These are phyloP conservation scores for Fragilaria crotonensis DNA, from an alignment of 108 stramenopile genomes.

Conservation along the genomic window DNA sequence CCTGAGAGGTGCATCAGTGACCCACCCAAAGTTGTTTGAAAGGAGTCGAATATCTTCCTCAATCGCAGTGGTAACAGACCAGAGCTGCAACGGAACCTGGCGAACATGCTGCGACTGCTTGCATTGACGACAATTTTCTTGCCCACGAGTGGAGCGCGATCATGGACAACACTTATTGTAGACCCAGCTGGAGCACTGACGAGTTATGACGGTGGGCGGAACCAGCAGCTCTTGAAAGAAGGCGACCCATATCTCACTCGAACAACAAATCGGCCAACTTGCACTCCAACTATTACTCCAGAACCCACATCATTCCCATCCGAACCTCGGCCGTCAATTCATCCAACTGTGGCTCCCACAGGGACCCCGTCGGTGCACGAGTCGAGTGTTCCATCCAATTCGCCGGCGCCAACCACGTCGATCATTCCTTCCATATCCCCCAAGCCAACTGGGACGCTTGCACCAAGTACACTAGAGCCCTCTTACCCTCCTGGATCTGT, in stretches of 20 bases:
- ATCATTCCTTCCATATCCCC: not conserved
- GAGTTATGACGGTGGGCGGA: not conserved
- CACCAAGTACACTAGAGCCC: not conserved
- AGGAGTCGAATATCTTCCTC: too few species aligned
- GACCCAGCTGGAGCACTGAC: not conserved
- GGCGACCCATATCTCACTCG: not conserved
- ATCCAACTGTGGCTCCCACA: not conserved
- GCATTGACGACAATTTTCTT: too few species aligned
- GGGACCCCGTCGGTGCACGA: not conserved
- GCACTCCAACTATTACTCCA: not conserved
- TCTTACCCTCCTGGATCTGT: not conserved
- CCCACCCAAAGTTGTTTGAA: too few species aligned
- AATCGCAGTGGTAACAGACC: too few species aligned
- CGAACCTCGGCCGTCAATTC: not conserved
- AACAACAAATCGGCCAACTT: not conserved
- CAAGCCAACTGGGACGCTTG: not conserved
- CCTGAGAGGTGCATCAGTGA: too few species aligned
- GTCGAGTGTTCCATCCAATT: not conserved
- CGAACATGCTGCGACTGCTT: too few species aligned
- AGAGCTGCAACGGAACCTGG: too few species aligned
- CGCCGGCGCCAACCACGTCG: not conserved
- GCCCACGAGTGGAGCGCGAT: not conserved
- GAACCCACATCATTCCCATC: not conserved
- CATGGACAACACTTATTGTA: not conserved
- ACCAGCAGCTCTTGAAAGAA: not conserved